Conservation (phyloP, 2,329 filamentous ascomycete genomes). For the Akanthomyces dipterigenus region DNA sequence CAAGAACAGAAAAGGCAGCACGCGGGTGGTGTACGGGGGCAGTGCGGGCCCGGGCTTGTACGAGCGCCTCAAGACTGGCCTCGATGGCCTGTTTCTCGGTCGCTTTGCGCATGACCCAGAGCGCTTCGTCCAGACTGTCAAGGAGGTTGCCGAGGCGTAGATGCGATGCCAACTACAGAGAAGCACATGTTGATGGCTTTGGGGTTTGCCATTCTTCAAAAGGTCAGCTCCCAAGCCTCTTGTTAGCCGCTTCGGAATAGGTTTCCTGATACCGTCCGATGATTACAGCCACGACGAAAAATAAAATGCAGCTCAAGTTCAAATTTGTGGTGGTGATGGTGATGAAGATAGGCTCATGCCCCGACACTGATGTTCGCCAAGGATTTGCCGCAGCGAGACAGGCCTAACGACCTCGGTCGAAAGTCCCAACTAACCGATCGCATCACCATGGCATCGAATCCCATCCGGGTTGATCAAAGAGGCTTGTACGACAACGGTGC, state of each 20-base stretch:
- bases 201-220: not conserved
- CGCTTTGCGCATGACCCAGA: conserved; percentile 73
- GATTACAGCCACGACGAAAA: too few species aligned
- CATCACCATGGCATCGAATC: too few species aligned
- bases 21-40: conserved; percentile 73
- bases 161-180: not conserved
- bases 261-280: not conserved
- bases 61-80: conserved; percentile 55
- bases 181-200: not conserved
- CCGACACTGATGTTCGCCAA: too few species aligned
- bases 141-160: conserved; percentile 54
- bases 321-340: too few species aligned
- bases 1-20: conserved; percentile 44
- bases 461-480: too few species aligned
- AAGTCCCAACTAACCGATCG: too few species aligned
- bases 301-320: too few species aligned
- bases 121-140: conserved; percentile 64
- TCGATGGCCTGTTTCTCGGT: conserved; percentile 77
- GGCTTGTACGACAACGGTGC: too few species aligned
- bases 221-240: not conserved
- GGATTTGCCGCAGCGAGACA: too few species aligned
- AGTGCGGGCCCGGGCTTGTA: conserved; percentile 77
- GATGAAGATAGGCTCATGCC: too few species aligned
- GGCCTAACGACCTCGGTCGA: too few species aligned
- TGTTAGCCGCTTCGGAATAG: not conserved